phyloP scores from a whole-genome alignment of 2,329 filamentous ascomycete species.

The Plenodomus biglobosus region DNA sequence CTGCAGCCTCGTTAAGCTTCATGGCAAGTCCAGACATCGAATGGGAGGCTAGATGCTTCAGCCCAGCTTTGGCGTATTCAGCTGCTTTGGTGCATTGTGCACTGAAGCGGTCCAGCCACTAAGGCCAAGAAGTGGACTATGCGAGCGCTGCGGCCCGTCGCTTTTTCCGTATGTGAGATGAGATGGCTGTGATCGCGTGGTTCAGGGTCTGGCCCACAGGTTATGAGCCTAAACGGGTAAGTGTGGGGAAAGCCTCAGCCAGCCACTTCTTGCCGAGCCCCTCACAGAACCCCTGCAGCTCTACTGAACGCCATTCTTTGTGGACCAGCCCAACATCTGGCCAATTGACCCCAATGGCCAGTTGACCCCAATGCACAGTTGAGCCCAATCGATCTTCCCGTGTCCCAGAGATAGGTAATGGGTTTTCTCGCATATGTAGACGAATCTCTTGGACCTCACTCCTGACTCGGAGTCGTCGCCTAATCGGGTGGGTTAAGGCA shows the following conservation, averaged over 20 bases:
- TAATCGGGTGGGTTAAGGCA: neutral
- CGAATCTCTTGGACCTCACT: neutral
- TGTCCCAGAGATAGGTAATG: too few relatives aligned
- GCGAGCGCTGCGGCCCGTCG: neutral
- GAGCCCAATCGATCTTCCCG: neutral
- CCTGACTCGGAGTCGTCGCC: neutral
- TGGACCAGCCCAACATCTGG: neutral
- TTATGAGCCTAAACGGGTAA: neutral
- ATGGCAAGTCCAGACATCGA: constrained; percentile 1
- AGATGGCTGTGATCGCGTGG: neutral
- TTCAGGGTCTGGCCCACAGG: neutral
- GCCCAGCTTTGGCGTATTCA: neutral
- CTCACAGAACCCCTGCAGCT: neutral
- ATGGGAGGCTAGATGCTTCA: neutral
- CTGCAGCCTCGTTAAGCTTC: neutral
- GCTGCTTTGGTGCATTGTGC: neutral
- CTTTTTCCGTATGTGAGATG: neutral
- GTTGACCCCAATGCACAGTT: too few relatives aligned
- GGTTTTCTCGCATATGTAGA: too few relatives aligned
- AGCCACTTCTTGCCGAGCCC: neutral
- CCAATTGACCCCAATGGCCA: too few relatives aligned
- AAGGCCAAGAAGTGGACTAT: neutral
- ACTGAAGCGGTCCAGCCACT: neutral
- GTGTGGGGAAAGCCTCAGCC: neutral
- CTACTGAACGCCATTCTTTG: neutral